Evolutionary conservation across 495 filamentous ascomycete species (phyloP), one percentile per base, ranked within the genome.

Genomic region (Pseudevernia furfuracea): DNA sequence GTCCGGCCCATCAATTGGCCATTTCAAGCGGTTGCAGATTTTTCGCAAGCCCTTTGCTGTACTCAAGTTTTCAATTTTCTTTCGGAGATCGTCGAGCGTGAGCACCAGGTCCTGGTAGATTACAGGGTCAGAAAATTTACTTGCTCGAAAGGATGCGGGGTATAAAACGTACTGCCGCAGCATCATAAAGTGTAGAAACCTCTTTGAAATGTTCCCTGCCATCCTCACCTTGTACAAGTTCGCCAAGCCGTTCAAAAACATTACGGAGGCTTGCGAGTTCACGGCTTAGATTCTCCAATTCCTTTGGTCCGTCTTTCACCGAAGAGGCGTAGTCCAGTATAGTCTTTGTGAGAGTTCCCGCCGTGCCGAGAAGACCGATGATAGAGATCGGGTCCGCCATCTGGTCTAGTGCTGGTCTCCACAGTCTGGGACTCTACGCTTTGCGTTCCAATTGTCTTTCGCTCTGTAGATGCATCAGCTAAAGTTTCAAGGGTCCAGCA

Each of bases 321-420:
- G 48, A 30, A 3, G 61, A 43, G 32, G 28, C 52, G 37, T 62
- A 62, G 23, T 56, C 21, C 28, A 62, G 36, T 12, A 62, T 10
- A 14, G 28, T 41, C 19, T 43, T 57, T 11, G 49, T 44, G 25
- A 57, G n/a, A 1, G 61, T 28, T 43, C 4, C 49, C 41, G 49
- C 61, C 10, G 49, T 62, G 15, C 23, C 38, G 28, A 62, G 49
- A 41, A 62, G 61, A 53, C 38, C 25, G 28, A 62, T 44, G 11
- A 62, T 57, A 34, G 61, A 62, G 7, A 62, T 34, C 1, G 61
- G 61, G 49, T 62, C 61, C 25, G 52, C 37, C 61, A 57, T 62
- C 8, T 30, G 3, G 10, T 12, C 9, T 19, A 12, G 14, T 55
- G 5, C 10, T 11, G n/a, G 21, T 21, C 21, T 46, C 21, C 43